Percentiles rank a stretch among this genome's conserved stretches.
Conservation (phyloP, 1,284 basidiomycete species). For the Puccinia novopanici region DNA sequence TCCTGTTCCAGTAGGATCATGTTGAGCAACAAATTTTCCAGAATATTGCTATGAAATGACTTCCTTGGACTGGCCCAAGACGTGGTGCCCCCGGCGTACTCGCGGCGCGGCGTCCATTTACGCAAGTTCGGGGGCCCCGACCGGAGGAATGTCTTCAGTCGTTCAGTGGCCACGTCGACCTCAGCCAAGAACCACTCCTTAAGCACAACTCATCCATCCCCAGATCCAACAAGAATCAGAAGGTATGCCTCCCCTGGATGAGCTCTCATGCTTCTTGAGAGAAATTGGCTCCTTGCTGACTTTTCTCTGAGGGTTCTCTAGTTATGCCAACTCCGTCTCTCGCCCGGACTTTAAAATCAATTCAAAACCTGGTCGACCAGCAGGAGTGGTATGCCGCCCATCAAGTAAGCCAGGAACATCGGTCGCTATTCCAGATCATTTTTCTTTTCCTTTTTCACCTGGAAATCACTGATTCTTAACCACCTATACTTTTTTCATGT, state of each 20-base stretch:
- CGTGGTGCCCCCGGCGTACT: no score
- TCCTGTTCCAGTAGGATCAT: no score
- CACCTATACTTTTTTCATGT: background rate
- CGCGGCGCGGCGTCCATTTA: no score
- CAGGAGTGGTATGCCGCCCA: slow-evolving; percentile 48
- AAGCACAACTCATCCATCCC: no score
- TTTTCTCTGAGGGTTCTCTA: background rate
- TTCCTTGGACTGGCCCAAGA: no score
- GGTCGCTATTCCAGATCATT: no score
- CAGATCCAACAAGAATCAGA: background rate
- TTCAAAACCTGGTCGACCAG: slow-evolving; percentile 35
- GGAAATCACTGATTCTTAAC: background rate
- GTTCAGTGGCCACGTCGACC: no score
- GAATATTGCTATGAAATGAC: no score
- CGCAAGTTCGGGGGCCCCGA: no score
- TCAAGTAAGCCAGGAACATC: slow-evolving; percentile 18
- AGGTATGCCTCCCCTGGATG: background rate
- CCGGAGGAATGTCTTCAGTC: no score
- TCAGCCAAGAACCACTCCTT: no score
- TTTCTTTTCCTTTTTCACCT: background rate
- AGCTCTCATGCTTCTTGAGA: background rate
- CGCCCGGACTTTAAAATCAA: slow-evolving; percentile 37
- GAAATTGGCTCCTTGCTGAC: background rate
- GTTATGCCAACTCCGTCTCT: slow-evolving; percentile 43
- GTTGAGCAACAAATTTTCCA: no score